Evolutionary conservation across 495 filamentous ascomycete genomes (phyloP).

Genomic region (Neurospora cerealis): DNA sequence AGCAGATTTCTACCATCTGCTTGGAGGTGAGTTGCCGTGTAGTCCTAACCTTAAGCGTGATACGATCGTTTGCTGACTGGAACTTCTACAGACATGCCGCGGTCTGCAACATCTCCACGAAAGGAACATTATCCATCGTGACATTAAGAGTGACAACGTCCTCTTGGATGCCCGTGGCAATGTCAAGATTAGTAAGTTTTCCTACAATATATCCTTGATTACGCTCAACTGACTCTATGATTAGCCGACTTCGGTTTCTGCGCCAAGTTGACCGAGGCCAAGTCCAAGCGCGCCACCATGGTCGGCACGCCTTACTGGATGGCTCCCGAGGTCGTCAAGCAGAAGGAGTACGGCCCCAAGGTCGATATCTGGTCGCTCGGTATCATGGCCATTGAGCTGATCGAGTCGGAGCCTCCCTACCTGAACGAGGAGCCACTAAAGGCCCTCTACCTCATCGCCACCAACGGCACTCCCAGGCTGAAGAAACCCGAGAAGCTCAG

Average conservation of each 20-base stretch:
- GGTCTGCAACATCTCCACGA: constrained; percentile 87
- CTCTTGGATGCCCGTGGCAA: constrained; percentile 86
- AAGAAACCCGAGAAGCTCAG: constrained; percentile 97
- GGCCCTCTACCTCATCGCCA: constrained; percentile 92
- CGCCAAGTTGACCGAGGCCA: constrained; percentile 93
- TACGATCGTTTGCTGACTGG: constrained; percentile 22
- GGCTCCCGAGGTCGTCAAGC: constrained; percentile 98
- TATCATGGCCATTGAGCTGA: constrained; percentile 99
- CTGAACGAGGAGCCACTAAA: constrained; percentile 97
- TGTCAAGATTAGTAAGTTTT: constrained; percentile 87
- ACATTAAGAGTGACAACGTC: constrained; percentile 99
- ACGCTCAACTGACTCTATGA: constrained; percentile 20
- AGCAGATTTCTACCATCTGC: constrained; percentile 96
- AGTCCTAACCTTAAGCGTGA: neutral
- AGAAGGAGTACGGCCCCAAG: constrained; percentile 96
- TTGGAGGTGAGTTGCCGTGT: constrained; percentile 57
- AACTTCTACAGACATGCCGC: constrained; percentile 66
- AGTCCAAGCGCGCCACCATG: constrained; percentile 97
- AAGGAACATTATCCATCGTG: constrained; percentile 96
- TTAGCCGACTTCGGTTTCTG: constrained; percentile 97
- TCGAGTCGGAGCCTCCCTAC: constrained; percentile 95
- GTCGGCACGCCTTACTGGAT: constrained; percentile 99
- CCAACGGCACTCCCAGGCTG: constrained; percentile 89
- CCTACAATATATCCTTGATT: neutral
- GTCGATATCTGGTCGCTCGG: constrained; percentile 98